These are phyloP conservation scores for Aechmea fasciata DNA, from an alignment of 176 grass and related monocot genomes.

Conservation along the genomic window DNA sequence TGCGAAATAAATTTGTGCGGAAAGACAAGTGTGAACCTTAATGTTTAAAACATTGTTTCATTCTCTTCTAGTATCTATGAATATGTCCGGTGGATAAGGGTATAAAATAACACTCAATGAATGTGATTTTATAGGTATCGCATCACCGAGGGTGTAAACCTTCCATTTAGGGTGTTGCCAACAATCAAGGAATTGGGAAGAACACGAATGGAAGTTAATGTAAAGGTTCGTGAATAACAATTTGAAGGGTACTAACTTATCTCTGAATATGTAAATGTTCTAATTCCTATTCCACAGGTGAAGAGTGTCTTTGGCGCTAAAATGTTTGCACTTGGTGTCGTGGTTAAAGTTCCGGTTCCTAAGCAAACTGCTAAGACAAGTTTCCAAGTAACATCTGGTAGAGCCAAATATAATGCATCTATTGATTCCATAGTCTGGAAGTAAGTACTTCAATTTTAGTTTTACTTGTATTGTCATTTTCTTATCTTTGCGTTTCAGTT, in stretches of 20 bases:
- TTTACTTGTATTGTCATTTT: constrained; percentile 6
- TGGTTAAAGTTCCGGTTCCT: constrained; percentile 93
- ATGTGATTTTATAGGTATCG: constrained; percentile 71
- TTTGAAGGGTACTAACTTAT: not conserved
- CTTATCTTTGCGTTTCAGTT: not conserved
- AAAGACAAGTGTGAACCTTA: too few relatives aligned
- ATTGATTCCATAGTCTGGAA: constrained; percentile 98
- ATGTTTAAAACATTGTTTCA: too few relatives aligned
- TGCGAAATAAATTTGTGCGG: too few relatives aligned
- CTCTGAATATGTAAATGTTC: constrained; percentile 12
- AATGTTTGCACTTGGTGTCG: constrained; percentile 98
- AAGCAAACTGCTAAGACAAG: constrained; percentile 98
- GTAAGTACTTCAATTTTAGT: constrained; percentile 45
- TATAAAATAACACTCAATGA: not conserved
- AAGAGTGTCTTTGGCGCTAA: constrained; percentile 97
- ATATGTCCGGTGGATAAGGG: too few relatives aligned
- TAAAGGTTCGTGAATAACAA: constrained; percentile 51
- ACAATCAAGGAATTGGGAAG: constrained; percentile 98
- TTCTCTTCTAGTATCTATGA: too few relatives aligned
- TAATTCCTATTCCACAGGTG: constrained; percentile 41
- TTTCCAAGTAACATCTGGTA: constrained; percentile 95
- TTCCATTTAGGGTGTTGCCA: constrained; percentile 90
- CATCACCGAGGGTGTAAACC: constrained; percentile 96
- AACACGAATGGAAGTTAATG: constrained; percentile 95
- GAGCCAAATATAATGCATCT: constrained; percentile 99